phyloP scores from a whole-genome alignment of 305 asterid species.

The Lippia alba region DNA sequence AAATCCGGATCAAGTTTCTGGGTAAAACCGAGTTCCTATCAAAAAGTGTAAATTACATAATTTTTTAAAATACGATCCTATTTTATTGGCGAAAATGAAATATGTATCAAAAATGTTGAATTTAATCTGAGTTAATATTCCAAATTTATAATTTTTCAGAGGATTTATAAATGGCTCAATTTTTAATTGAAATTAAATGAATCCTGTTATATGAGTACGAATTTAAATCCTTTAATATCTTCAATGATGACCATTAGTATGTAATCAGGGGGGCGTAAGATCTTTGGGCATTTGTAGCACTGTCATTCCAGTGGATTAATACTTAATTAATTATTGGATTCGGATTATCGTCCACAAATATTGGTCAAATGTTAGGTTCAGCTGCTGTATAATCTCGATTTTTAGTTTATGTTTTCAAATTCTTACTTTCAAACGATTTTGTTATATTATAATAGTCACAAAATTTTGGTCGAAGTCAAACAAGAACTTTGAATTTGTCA shows the following conservation, averaged over 20 bases:
- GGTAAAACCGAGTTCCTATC: too few species aligned
- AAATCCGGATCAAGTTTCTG: too few species aligned
- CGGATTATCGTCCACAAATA: slow-evolving; percentile 17
- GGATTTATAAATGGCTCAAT: too few species aligned
- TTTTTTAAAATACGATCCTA: too few species aligned
- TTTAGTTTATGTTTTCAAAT: not conserved
- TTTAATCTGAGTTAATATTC: too few species aligned
- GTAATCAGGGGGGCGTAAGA: slow-evolving; percentile 19
- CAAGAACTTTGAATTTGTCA: too few species aligned
- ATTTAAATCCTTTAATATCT: not conserved
- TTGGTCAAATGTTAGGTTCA: slow-evolving; percentile 25
- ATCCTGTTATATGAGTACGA: slow-evolving; percentile 2
- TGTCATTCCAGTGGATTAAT: not conserved
- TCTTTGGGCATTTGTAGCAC: not conserved
- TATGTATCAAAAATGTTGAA: too few species aligned
- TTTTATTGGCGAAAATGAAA: too few species aligned
- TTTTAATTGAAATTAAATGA: not conserved
- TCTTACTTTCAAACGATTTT: not conserved
- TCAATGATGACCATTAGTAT: slow-evolving; percentile 24
- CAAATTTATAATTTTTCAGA: too few species aligned
- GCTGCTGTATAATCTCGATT: not conserved
- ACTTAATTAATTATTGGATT: not conserved
- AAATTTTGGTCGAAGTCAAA: not conserved
- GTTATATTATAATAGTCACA: not conserved
- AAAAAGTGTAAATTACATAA: too few species aligned